Base-by-base conservation (phyloP, 1,284 basidiomycete genomes). In the Rhodotorula glutinis region DNA sequence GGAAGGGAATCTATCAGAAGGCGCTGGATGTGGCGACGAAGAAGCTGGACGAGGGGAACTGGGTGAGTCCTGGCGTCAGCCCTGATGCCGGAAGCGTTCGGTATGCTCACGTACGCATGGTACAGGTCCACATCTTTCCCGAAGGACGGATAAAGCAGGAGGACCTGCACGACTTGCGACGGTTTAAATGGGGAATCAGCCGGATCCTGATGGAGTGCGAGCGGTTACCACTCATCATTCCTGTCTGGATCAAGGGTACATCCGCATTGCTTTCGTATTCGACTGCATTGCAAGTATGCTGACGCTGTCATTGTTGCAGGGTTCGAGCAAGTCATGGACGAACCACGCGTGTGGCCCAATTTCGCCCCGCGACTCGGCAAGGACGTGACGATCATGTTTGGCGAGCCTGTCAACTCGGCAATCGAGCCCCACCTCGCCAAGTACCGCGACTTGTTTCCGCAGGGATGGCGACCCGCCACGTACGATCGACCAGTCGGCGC, bases 111-210 rank as follows among this genome's bases (percentile, higher is more conserved):
- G 8, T 29, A 0, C 5, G 3, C 25, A 16, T 51, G 44, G 54
- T 23, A 30, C 25, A 94, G 92, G 82, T 97, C 17, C 95, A 98
- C 77, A 83, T 98, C 52, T 98, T 94, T 74, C 87, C 92, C 0
- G 96, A 98, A 79, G 94, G 95, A 29, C 90, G 89, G 73, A 87
- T 98, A 54, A 90, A 92, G 76, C 93, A 92, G 77, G 83, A 86
- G 33, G 76, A 82, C 29, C 80, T 82, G 14, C 86, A 88, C 14
- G 80, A 82, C 52, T 78, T 98, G 67, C 82, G 88, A 10, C 82
- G 91, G 54, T 98, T 98, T 80, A 96, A 96, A 82, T 98, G 95
- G 96, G 96, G 95, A 65, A 83, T 97, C 87, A 89, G 89, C 44
- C 84, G 91, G 21, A 89, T 95, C 56, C 77, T 95, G 55, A 91